These are phyloP conservation scores for Rosa multiflora DNA, from an alignment of 306 rosid genomes.

Conservation along the genomic window DNA sequence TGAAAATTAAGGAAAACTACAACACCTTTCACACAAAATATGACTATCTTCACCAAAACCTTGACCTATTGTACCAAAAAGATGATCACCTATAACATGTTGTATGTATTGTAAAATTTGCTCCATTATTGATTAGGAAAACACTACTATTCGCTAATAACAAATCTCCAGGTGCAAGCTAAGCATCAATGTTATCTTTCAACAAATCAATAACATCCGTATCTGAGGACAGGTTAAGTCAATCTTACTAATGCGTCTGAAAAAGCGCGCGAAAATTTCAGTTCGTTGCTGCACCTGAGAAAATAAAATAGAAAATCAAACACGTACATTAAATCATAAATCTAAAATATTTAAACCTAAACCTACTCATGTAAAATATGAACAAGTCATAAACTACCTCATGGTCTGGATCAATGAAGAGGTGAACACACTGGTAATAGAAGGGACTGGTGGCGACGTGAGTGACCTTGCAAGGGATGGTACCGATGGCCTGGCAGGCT, in stretches of 20 bases:
- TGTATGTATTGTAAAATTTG: too few relatives aligned
- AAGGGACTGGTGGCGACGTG: constrained; percentile 50
- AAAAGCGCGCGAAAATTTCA: neutral
- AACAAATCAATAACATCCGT: too few relatives aligned
- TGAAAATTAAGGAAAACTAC: too few relatives aligned
- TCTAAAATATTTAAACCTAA: neutral
- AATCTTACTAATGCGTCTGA: neutral
- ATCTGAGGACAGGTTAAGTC: neutral
- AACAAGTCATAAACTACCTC: constrained; percentile 30
- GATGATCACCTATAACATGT: neutral
- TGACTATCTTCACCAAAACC: neutral
- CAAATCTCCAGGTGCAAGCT: too few relatives aligned
- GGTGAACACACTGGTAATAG: constrained; percentile 69
- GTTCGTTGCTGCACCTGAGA: neutral
- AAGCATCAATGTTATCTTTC: too few relatives aligned
- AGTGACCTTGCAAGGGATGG: neutral
- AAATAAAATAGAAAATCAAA: neutral
- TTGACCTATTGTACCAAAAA: neutral
- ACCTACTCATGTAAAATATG: neutral
- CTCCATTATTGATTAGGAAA: too few relatives aligned
- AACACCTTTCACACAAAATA: neutral
- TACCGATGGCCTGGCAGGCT: neutral
- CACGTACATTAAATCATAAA: too few relatives aligned
- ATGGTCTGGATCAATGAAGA: constrained; percentile 56
- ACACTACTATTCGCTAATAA: too few relatives aligned